These are phyloP conservation scores for Simplicillium sp. DNA, from an alignment of 2,329 filamentous ascomycete species.

Conservation along the genomic window DNA sequence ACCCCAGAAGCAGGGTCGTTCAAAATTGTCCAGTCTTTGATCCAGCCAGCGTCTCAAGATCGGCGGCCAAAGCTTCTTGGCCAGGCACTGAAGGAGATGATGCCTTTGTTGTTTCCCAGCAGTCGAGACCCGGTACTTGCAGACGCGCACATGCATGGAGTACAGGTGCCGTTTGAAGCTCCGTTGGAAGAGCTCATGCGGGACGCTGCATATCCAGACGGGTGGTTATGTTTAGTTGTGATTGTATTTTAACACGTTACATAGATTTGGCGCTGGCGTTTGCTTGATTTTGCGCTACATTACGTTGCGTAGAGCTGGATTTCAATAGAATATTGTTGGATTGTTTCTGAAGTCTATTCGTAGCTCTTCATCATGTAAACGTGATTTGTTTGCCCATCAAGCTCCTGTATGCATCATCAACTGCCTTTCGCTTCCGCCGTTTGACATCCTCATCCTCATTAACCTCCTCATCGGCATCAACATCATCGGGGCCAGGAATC, in stretches of 20 bases:
- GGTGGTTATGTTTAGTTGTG: constrained; percentile 79
- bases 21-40: constrained; percentile 66
- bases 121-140: constrained; percentile 76
- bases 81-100: constrained; percentile 60
- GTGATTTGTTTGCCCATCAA: constrained; percentile 65
- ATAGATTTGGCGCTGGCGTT: constrained; percentile 1
- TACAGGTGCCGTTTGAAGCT: constrained; percentile 68
- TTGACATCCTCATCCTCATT: constrained; percentile 34
- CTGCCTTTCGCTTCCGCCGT: constrained; percentile 60
- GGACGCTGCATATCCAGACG: constrained; percentile 80
- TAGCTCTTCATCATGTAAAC: constrained; percentile 30
- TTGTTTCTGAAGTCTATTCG: background rate
- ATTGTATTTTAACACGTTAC: constrained; percentile 46
- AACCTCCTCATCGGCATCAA: constrained; percentile 35
- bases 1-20: constrained; percentile 39
- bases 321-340: constrained; percentile 3
- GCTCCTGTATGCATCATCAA: constrained; percentile 72
- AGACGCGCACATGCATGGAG: constrained; percentile 77
- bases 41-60: constrained; percentile 38
- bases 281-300: background rate
- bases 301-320: too few relatives aligned
- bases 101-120: constrained; percentile 82
- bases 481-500: constrained; percentile 38
- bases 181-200: constrained; percentile 75
- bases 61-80: constrained; percentile 51